These are phyloP conservation scores for Pochonia chlamydosporia DNA, from an alignment of 2,329 filamentous ascomycete species.

Conservation along the genomic window DNA sequence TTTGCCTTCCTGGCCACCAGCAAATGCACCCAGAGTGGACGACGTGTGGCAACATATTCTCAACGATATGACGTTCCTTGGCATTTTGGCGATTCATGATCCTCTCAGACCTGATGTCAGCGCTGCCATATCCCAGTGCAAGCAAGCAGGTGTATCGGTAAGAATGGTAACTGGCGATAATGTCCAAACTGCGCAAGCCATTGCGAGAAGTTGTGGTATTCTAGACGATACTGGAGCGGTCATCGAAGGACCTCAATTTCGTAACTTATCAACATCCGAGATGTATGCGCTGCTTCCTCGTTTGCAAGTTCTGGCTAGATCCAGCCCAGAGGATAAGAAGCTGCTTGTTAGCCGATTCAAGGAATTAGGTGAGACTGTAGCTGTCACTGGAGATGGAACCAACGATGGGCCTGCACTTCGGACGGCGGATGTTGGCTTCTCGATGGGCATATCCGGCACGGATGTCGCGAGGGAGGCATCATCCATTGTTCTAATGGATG, in stretches of 20 bases:
- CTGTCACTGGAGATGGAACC: slow-evolving; percentile 61
- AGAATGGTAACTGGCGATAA: slow-evolving; percentile 51
- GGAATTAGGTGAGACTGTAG: slow-evolving; percentile 49
- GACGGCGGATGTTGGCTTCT: slow-evolving; percentile 61
- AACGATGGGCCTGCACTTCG: slow-evolving; percentile 62
- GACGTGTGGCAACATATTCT: slow-evolving; percentile 16
- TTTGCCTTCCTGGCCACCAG: slow-evolving; percentile 63
- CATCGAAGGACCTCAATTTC: slow-evolving; percentile 3
- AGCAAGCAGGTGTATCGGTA: slow-evolving; percentile 53
- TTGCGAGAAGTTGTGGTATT: slow-evolving; percentile 57
- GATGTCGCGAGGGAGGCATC: slow-evolving; percentile 64
- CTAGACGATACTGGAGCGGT: slow-evolving; percentile 15
- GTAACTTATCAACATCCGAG: slow-evolving; percentile 21
- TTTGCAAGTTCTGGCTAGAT: slow-evolving; percentile 47
- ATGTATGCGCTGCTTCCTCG: slow-evolving; percentile 46
- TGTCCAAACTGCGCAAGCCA: slow-evolving; percentile 43
- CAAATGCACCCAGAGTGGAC: slow-evolving; percentile 53
- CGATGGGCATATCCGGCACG: slow-evolving; percentile 63
- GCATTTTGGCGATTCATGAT: slow-evolving; percentile 61
- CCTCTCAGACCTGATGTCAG: slow-evolving; percentile 54
- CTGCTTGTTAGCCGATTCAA: slow-evolving; percentile 50
- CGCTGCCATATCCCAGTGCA: slow-evolving; percentile 40
- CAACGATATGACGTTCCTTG: slow-evolving; percentile 63
- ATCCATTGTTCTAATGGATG: slow-evolving; percentile 60
- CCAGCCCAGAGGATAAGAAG: slow-evolving; percentile 53